A percentile compares a stretch with the other conserved stretches of the same genome.
Evolutionary conservation across 2,329 filamentous ascomycete species (phyloP).

Genomic region (Cadophora gregata): DNA sequence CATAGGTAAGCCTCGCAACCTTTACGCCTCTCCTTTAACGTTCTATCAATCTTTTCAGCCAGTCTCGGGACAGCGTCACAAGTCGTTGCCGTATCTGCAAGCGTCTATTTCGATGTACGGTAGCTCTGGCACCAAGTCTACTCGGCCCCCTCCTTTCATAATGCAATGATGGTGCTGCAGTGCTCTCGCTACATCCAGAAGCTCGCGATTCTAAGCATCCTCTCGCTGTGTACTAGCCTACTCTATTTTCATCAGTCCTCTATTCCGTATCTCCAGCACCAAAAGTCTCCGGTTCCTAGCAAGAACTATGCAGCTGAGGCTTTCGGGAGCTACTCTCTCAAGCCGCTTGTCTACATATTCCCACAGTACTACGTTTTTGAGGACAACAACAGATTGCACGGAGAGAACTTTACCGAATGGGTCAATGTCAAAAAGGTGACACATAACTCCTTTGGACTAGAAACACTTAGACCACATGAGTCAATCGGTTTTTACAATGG

Average conservation of each 20-base stretch:
- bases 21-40: not conserved
- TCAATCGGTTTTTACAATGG: slow-evolving; percentile 30
- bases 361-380: slow-evolving; percentile 26
- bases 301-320: not conserved
- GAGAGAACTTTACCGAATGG: slow-evolving; percentile 29
- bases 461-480: slow-evolving; percentile 25
- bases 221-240: slow-evolving; percentile 3
- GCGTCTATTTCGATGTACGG: not conserved
- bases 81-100: slow-evolving; percentile 7
- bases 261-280: not conserved
- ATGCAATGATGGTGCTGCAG: slow-evolving; percentile 13
- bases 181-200: slow-evolving; percentile 9
- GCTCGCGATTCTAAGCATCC: not conserved
- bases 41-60: not conserved
- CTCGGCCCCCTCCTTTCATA: not conserved
- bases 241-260: slow-evolving; percentile 16
- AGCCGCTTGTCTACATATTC: slow-evolving; percentile 26
- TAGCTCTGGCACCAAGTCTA: not conserved
- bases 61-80: not conserved
- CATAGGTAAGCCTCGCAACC: not conserved
- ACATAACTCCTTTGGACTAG: slow-evolving; percentile 23
- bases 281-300: not conserved
- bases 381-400: slow-evolving; percentile 23
- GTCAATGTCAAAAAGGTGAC: slow-evolving; percentile 23
- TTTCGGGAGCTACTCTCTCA: slow-evolving; percentile 17